Conservation (phyloP, 208 protist species). For the Acanthamoeba lenticulata region DNA sequence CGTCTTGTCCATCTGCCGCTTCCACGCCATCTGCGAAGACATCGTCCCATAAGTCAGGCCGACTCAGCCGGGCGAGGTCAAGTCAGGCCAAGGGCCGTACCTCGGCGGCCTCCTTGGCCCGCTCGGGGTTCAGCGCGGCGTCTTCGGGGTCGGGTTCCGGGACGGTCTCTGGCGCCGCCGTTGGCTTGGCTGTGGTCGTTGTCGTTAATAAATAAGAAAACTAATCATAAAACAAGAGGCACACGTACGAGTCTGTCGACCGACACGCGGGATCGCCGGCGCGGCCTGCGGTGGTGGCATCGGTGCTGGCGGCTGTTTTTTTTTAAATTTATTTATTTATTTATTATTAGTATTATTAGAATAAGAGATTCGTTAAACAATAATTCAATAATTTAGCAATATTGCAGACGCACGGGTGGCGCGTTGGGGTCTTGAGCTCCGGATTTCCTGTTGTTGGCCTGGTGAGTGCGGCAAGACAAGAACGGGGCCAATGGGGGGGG, state of each 20-base stretch:
- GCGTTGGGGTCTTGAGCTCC: background rate
- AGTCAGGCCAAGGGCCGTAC: too few relatives aligned
- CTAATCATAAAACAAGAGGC: too few relatives aligned
- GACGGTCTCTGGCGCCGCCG: background rate
- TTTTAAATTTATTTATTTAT: background rate
- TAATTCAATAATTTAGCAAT: background rate
- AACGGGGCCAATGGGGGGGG: background rate
- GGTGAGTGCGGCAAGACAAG: background rate
- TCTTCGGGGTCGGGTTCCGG: background rate
- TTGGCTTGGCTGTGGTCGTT: background rate
- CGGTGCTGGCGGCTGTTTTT: background rate
- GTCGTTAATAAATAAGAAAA: background rate
- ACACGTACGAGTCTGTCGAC: background rate
- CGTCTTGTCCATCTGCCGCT: slow-evolving; percentile 70
- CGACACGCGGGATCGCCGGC: background rate
- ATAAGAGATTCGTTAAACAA: too few relatives aligned
- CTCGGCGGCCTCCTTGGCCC: slow-evolving; percentile 61
- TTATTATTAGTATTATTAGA: background rate
- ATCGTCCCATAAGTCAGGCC: too few relatives aligned
- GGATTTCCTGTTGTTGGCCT: background rate
- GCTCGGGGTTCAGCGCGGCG: slow-evolving; percentile 59
- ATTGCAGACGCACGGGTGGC: background rate
- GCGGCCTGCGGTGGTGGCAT: background rate
- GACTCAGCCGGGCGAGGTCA: too few relatives aligned
- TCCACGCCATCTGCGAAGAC: slow-evolving; percentile 47